phyloP scores from a whole-genome alignment of 208 protist species.

The Trypanosoma rangeli region DNA sequence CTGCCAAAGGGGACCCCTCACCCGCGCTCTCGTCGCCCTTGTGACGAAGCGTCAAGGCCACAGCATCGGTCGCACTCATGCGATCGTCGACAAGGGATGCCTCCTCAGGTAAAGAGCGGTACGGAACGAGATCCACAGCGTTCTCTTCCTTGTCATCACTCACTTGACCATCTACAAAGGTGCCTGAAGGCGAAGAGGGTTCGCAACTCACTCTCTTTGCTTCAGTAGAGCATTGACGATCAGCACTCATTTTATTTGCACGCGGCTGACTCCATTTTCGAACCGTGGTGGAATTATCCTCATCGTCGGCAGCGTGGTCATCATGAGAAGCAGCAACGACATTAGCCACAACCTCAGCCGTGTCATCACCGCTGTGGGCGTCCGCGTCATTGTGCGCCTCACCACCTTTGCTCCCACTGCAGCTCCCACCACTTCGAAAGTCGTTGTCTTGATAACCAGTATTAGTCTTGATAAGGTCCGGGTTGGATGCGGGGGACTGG shows the following conservation, averaged over 20 bases:
- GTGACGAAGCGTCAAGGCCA: not conserved
- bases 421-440: not conserved
- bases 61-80: not conserved
- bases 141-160: not conserved
- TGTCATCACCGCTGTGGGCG: not conserved
- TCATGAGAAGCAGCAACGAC: not conserved
- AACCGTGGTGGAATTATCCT: not conserved
- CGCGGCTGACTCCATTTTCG: not conserved
- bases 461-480: not conserved
- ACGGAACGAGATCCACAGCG: slow-evolving; percentile 1
- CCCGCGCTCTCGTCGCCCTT: not conserved
- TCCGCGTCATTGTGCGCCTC: not conserved
- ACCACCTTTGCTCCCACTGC: not conserved
- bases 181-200: not conserved
- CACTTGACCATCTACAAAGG: not conserved
- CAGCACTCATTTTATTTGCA: not conserved
- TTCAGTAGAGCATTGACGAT: not conserved
- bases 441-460: not conserved
- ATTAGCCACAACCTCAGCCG: not conserved
- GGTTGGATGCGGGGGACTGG: not conserved
- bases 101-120: not conserved
- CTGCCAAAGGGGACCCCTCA: not conserved
- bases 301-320: not conserved
- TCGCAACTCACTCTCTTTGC: not conserved
- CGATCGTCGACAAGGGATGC: not conserved